Evolutionary conservation across 345 rosid species (phyloP).

Genomic region (Citrus inodora): DNA sequence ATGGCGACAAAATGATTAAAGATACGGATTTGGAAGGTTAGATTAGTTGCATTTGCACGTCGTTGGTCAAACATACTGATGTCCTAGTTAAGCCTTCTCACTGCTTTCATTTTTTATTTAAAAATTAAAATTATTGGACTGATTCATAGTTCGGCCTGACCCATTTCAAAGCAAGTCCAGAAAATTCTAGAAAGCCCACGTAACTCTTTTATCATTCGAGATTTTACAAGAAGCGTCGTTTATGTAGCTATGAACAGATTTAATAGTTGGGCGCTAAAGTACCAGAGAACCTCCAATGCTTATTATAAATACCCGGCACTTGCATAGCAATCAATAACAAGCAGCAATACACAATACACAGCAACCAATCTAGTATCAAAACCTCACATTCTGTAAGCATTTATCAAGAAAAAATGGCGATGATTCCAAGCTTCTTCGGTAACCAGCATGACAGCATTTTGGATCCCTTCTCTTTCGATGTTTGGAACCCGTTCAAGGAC

Average conservation of each 20-base stretch:
- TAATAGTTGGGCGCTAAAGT: too few relatives aligned
- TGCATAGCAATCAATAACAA: background rate
- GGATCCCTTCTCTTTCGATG: background rate
- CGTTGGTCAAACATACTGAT: too few relatives aligned
- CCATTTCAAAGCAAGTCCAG: background rate
- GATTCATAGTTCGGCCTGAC: background rate
- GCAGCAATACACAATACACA: background rate
- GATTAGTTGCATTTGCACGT: too few relatives aligned
- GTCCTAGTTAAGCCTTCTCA: too few relatives aligned
- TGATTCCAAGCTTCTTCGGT: background rate
- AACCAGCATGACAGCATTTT: background rate
- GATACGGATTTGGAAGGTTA: too few relatives aligned
- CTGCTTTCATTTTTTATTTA: too few relatives aligned
- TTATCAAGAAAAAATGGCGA: background rate
- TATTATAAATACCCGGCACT: background rate
- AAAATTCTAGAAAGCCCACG: background rate
- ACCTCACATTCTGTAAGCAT: background rate
- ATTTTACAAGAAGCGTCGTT: background rate
- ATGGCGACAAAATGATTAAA: too few relatives aligned
- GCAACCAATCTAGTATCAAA: background rate
- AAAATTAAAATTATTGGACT: too few relatives aligned
- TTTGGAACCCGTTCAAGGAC: background rate
- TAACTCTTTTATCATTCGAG: background rate
- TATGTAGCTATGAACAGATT: too few relatives aligned
- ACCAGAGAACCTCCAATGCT: background rate